Base-by-base conservation (phyloP, 495 filamentous ascomycete species). In the Aspergillus biplanus region DNA sequence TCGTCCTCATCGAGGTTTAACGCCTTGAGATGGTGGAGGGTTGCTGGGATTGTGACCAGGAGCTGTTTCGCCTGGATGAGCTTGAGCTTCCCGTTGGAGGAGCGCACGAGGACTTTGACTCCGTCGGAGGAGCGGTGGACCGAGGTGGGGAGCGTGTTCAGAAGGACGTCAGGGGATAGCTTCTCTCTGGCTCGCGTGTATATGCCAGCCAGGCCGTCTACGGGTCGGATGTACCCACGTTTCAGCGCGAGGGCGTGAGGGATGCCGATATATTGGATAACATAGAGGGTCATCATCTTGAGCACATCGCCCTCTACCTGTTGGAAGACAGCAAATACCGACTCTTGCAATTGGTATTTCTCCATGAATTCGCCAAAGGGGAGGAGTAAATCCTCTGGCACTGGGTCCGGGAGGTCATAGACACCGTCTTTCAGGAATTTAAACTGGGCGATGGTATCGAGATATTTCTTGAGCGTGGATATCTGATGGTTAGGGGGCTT, bases 331-430 rank as follows among this genome's bases (percentile, higher is more conserved):
- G 71, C 35, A 7, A 61, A 58, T 1, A 74, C 65, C 3, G 62
- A 63, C 27, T 63, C 73, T 2, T 69, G 52, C 0, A 65, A 27
- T 46, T 52, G 79, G 63, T 83, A 78, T 59, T 83, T 82, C 48
- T 65, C 61, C 32, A 81, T 59, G 60, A 80, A 84, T 4, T 81
- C 69, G 4, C 72, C 66, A 62, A 80, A 84, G 7, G 81, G 68
- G 3, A 84, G 62, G 5, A 82, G 68, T 12, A 86, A 66, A 15
- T 85, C 83, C 32, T 75, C 78, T 0, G 83, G 82, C 0, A 85
- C 75, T 0, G 80, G 76, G 35, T 82, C 62, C 0, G 81, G 80
- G 21, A 68, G 74, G 47, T 78, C 67, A 33, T 70, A 73, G 21
- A 27, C 21, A 7, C 80, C 82, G 7, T 69, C 61, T 39, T 74